Evolutionary conservation across 768 basidiomycete genomes (phyloP), one percentile per base, ranked within the genome.

Genomic region (Pleurotus giganteus): DNA sequence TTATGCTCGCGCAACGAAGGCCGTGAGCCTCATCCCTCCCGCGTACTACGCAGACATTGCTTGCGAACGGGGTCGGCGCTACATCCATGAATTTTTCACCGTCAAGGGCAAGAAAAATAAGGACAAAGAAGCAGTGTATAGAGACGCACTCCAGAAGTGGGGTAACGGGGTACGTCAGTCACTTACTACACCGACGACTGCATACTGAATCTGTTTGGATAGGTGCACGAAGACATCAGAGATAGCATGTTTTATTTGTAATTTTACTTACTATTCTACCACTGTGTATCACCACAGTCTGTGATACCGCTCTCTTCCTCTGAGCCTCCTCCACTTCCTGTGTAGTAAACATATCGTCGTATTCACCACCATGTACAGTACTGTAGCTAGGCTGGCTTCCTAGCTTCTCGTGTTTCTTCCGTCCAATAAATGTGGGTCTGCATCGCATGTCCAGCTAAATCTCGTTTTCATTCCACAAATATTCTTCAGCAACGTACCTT

Each of bases 1-100:
- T 12, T 94, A 89, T 60, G 90, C 87, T 0, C 81, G 91, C 5
- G 89, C 91, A 0, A 94, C 90, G 2, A 87, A 89, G 61, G 86
- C 89, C 0, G 92, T 94, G 26, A 89, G 88, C 63, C 72, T 93
- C 23, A 76, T 91, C 9, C 89, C 90, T 0, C 79, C 89, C 0
- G 89, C 89, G 0, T 90, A 90, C 63, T 91, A 90, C 61, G 86
- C 89, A 6, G 89, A 92, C 68, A 69, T 91, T 46, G 91, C 89
- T 1, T 91, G 89, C 65, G 90, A 93, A 68, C 74, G 91, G 9
- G 91, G 86, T 0, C 71, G 90, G 32, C 86, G 77, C 63, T 93
- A 91, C 63, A 60, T 93, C 36, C 88, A 90, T 57, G 83, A 86
- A 0, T 84, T 90, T 47, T 67, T 92, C 66, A 74, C 62, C 2